Base-by-base conservation (phyloP, 1,139 yeast species). In the Lodderomyces parapsilosis region DNA sequence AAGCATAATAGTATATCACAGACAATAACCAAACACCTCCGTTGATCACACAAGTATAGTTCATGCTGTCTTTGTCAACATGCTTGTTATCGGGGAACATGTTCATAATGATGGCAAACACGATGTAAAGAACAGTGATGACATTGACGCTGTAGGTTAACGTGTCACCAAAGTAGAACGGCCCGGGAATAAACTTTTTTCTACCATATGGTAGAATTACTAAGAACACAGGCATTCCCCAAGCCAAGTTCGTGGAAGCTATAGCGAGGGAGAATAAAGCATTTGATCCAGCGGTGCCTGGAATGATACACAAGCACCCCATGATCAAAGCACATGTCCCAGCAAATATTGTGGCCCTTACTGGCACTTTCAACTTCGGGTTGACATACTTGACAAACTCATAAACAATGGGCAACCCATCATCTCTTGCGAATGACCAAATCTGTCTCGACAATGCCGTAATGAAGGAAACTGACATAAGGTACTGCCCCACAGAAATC, bases 271-370 rank as follows among this genome's bases (percentile, higher is more conserved):
- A 73, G 56, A 75, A 75, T 41, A 76, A 65, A 13, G 81, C 81
- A 49, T 65, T 63, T 1, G 87, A 76, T 44, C 61, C 74, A 14
- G 59, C 8, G 73, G 53, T 5, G 24, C 77, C 71, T 11, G 19
- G 40, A 38, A 81, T 79, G 39, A 83, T 63, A 50, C 81, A 76
- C 44, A 83, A 62, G 39, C 80, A 66, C 9, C 87, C 33, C 28
- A 39, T 23, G 3, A 33, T 10, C 13, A 39, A 24, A 2, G 84
- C 82, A 43, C 70, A 67, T 30, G 76, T 62, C 31, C 81, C 79
- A 19, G 77, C 80, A 50, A 76, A 77, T 49, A 72, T 86, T 15
- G 81, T 76, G 2, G 87, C 86, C 51, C 80, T 69, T 39, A 80
- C 58, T 11, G 89, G 88, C 23, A 79, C 83, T 17, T 73, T 68